A percentile compares a stretch with the other conserved stretches of the same genome.
These are phyloP conservation scores for Colletotrichum paranaense DNA, from an alignment of 2,329 filamentous ascomycete genomes.

Conservation along the genomic window DNA sequence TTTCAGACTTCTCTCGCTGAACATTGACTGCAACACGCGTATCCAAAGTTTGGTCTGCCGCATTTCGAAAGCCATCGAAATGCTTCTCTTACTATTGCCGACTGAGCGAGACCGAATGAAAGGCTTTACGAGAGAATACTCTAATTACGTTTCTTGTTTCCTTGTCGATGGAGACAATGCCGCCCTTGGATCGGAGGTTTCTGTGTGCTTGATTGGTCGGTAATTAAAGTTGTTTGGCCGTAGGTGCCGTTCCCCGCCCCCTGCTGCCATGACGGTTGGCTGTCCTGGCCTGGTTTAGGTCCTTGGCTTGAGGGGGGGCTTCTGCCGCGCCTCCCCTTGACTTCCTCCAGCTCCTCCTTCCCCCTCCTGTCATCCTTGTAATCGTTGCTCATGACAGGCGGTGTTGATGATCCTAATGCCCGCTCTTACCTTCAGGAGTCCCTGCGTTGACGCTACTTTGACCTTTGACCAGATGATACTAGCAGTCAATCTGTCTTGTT, in stretches of 20 bases:
- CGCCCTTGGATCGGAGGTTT: not conserved
- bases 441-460: not conserved
- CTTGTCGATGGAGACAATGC: not conserved
- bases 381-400: not conserved
- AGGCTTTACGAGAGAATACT: not conserved
- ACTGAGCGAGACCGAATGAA: not conserved
- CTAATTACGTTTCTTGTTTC: not conserved
- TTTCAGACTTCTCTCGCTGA: not conserved
- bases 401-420: conserved; percentile 10
- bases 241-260: conserved; percentile 16
- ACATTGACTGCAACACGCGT: not conserved
- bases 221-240: conserved; percentile 8
- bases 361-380: not conserved
- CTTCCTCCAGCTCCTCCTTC: not conserved
- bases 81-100: not conserved
- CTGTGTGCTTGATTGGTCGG: not conserved
- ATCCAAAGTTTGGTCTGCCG: not conserved
- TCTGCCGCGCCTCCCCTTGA: not conserved
- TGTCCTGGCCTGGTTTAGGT: conserved; percentile 6
- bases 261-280: conserved; percentile 23
- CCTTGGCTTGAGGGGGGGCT: not conserved
- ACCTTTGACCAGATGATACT: not conserved
- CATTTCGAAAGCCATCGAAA: not conserved
- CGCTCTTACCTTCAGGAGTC: not conserved
- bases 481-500: not conserved